These are phyloP conservation scores for Fusarium metavorans DNA, from an alignment of 2,329 filamentous ascomycete genomes.

Conservation along the genomic window DNA sequence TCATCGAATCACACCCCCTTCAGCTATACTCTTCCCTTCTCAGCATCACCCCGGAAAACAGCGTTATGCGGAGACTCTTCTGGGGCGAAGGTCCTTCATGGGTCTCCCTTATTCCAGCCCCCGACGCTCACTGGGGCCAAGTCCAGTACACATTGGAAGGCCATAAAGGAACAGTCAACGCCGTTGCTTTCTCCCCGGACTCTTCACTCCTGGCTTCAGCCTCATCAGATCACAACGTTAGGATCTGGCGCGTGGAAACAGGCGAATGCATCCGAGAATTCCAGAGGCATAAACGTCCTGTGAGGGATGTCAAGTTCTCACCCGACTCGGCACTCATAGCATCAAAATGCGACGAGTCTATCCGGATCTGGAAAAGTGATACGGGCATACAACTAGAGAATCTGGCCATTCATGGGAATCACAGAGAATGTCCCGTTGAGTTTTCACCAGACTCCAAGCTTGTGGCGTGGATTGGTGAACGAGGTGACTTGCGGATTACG, in stretches of 20 bases:
- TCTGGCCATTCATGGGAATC: background rate
- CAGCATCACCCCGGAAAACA: background rate
- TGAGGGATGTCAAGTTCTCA: background rate
- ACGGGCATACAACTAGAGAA: background rate
- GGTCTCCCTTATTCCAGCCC: background rate
- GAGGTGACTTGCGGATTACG: background rate
- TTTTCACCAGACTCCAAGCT: background rate
- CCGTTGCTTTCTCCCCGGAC: background rate
- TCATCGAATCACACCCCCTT: background rate
- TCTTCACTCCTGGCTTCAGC: background rate
- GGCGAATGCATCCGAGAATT: background rate
- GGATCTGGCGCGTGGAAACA: background rate
- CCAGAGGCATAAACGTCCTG: background rate
- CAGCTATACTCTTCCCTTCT: background rate
- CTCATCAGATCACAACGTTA: background rate
- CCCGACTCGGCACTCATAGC: background rate
- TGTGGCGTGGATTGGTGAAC: background rate
- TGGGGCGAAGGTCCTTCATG: background rate
- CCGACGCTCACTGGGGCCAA: background rate
- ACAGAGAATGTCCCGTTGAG: background rate
- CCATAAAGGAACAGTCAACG: background rate
- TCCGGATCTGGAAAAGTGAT: background rate
- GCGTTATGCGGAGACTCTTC: background rate
- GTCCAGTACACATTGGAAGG: background rate
- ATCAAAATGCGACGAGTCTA: background rate